Base-by-base conservation (phyloP, 495 filamentous ascomycete genomes). In the Achaetomiella virescens region DNA sequence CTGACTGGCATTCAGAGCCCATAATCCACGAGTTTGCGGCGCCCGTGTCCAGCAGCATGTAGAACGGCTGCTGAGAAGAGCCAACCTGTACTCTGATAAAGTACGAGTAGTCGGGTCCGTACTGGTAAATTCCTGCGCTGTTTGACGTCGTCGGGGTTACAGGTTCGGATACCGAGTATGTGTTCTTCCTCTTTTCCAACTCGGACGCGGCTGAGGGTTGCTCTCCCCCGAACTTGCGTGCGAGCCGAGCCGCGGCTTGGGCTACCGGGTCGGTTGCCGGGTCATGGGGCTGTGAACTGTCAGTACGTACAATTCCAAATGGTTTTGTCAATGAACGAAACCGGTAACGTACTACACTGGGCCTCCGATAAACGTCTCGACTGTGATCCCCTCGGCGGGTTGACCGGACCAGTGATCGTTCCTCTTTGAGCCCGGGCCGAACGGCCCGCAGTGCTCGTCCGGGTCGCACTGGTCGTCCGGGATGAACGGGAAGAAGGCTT, bases 1-100 rank as follows among this genome's bases (percentile, higher is more conserved):
- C 62, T 3, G 79, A 76, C 18, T 67, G 75, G 72, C 90, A 95
- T 33, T 75, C 65, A 11, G 81, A 71, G 21, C 80, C 77, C 75
- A 90, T 90, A 24, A 93, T 78, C 89, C 89, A 95, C 10, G 83
- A 87, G 61, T 84, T 85, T 20, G 82, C 79, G 9, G 87, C 85
- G 21, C 89, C 89, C 15, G 88, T 89, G 66, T 95, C 90, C 29
- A 95, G 63, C 37, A 90, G 78, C 77, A 95, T 81, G 69, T 83
- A 84, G 65, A 91, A 74, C 7, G 78, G 69, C 58, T 85, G 81
- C 36, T 76, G 70, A 27, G 78, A 66, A 0, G 86, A 83, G 38
- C 90, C 90, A 44, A 93, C 75, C 38, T 73, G 64, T n/a, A 87
- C 79, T 33, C 80, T 66, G 20, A 83, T 67, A 61, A 95, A 90